A percentile compares a stretch with the other conserved stretches of the same genome.
phyloP scores from a whole-genome alignment of 2,329 filamentous ascomycete species.

The Gaeumannomyces tritici region DNA sequence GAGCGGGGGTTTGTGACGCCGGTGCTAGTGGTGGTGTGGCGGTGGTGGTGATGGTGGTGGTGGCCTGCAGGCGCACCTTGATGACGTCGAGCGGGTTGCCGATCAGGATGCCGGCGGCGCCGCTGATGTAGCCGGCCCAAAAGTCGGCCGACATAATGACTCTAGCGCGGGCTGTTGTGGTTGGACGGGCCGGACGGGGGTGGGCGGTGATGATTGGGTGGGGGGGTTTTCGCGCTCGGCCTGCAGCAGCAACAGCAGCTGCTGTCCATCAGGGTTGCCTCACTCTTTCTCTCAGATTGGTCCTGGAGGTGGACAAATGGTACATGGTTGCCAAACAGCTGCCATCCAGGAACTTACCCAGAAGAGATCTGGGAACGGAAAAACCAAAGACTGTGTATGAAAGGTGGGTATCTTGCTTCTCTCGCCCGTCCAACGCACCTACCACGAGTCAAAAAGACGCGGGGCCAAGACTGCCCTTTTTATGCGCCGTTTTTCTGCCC shows the following conservation, averaged over 20 bases:
- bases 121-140: conserved; percentile 86
- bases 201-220: too few species aligned
- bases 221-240: neutral
- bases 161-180: neutral
- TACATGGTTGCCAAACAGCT: neutral
- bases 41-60: conserved; percentile 15
- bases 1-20: conserved; percentile 8
- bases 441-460: neutral
- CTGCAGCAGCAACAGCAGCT: too few species aligned
- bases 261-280: too few species aligned
- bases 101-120: conserved; percentile 75
- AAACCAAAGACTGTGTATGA: neutral
- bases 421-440: neutral
- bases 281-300: neutral
- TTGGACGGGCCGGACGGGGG: neutral
- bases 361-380: neutral
- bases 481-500: neutral
- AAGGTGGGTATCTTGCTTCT: neutral
- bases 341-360: neutral
- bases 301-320: neutral
- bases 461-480: neutral
- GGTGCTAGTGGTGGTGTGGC: conserved; percentile 6
- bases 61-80: conserved; percentile 74
- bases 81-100: conserved; percentile 67
- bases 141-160: conserved; percentile 90